phyloP scores from a whole-genome alignment of 352 stramenopile genomes.

The Phytophthora sp. region DNA sequence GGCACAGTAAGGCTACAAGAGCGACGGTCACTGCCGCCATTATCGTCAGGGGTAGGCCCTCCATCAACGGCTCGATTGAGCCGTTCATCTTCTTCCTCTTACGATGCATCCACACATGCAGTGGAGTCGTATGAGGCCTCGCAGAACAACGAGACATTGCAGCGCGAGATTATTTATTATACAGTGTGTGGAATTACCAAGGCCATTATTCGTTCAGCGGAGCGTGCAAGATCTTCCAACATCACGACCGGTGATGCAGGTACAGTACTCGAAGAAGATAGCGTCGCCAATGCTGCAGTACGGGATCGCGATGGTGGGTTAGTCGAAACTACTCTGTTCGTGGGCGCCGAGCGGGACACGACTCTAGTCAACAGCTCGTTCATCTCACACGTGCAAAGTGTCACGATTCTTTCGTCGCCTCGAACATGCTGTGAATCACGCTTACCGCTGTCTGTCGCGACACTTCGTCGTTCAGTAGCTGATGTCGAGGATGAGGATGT shows the following conservation, averaged over 20 bases:
- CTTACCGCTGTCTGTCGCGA: neutral
- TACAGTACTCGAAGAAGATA: slow-evolving; percentile 23
- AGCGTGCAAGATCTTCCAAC: slow-evolving; percentile 36
- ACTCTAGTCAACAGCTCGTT: slow-evolving; percentile 52
- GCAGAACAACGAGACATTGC: slow-evolving; percentile 76
- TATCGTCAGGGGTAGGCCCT: slow-evolving; percentile 20
- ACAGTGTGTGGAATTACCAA: slow-evolving; percentile 83
- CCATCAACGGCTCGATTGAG: slow-evolving; percentile 24
- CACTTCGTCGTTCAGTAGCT: slow-evolving; percentile 21
- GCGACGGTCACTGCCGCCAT: slow-evolving; percentile 22
- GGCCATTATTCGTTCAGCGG: slow-evolving; percentile 62
- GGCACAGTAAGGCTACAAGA: slow-evolving; percentile 18
- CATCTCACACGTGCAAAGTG: slow-evolving; percentile 52
- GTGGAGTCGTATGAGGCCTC: slow-evolving; percentile 49
- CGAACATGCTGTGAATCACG: slow-evolving; percentile 54
- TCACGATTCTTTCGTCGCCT: slow-evolving; percentile 50
- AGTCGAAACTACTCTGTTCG: slow-evolving; percentile 49
- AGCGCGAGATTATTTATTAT: slow-evolving; percentile 88
- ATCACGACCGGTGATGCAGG: slow-evolving; percentile 16
- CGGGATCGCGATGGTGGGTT: slow-evolving; percentile 20
- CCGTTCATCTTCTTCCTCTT: slow-evolving; percentile 39
- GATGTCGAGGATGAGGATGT: slow-evolving; percentile 4
- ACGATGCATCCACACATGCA: slow-evolving; percentile 34
- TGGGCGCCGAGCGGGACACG: slow-evolving; percentile 62
- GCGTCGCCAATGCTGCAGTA: slow-evolving; percentile 32